A percentile compares a stretch with the other conserved stretches of the same genome.
Conservation (phyloP, 176 grass and related monocot species). For the Ensete ventricosum region DNA sequence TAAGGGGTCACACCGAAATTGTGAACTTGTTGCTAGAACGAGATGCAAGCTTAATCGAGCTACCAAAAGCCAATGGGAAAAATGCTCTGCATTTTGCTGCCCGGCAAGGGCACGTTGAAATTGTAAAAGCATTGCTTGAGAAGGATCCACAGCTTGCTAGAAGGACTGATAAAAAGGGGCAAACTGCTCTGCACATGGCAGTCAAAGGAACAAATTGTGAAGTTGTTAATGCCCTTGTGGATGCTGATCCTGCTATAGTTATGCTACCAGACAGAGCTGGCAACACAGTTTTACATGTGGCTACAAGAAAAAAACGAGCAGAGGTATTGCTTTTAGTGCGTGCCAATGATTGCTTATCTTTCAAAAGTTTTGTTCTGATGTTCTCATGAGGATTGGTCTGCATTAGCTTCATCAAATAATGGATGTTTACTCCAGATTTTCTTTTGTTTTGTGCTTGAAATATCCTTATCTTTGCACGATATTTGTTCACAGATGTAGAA, state of each 20-base stretch:
- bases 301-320: constrained; percentile 5
- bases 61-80: constrained; percentile 7
- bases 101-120: constrained; percentile 4
- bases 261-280: constrained; percentile 14
- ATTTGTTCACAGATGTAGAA: background rate
- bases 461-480: background rate
- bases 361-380: background rate
- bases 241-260: constrained; percentile 8
- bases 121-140: constrained; percentile 5
- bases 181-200: constrained; percentile 12
- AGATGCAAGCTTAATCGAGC: constrained; percentile 4
- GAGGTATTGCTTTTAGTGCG: constrained; percentile 2
- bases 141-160: constrained; percentile 13
- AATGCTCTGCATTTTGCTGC: constrained; percentile 11
- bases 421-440: background rate
- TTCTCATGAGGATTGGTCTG: background rate
- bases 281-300: constrained; percentile 10
- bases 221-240: constrained; percentile 10
- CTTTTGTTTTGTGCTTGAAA: background rate
- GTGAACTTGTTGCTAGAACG: constrained; percentile 4
- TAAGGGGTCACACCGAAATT: constrained; percentile 9
- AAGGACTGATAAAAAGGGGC: constrained; percentile 11
- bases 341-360: background rate
- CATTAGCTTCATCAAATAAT: background rate
- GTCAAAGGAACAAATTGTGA: constrained; percentile 3